phyloP scores from a whole-genome alignment of 148 eudicot genomes.

The Suaeda aralocaspica region DNA sequence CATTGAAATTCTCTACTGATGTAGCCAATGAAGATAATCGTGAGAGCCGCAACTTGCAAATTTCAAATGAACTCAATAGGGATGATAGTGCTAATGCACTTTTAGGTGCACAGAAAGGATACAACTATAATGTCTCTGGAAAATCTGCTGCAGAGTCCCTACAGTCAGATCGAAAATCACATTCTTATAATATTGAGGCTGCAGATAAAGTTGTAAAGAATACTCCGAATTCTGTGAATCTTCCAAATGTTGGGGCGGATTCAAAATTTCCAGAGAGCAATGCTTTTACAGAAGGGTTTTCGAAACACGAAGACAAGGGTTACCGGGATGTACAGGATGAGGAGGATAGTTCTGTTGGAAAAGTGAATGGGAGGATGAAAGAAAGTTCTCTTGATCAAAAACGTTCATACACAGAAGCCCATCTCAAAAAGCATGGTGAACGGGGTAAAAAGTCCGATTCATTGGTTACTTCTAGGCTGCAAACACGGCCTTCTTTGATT shows the following conservation, averaged over 20 bases:
- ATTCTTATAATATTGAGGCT: conserved; percentile 34
- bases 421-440: conserved; percentile 38
- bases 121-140: conserved; percentile 29
- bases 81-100: conserved; percentile 32
- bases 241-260: conserved; percentile 32
- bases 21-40: conserved; percentile 36
- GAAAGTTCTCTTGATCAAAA: conserved; percentile 37
- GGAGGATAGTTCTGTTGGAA: conserved; percentile 39
- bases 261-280: conserved; percentile 36
- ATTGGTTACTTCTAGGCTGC: conserved; percentile 32
- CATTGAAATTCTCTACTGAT: conserved; percentile 37
- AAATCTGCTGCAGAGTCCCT: conserved; percentile 41
- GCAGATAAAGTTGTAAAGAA: conserved; percentile 42
- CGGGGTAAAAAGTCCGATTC: conserved; percentile 33
- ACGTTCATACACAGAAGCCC: conserved; percentile 26
- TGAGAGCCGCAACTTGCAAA: conserved; percentile 33
- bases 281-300: conserved; percentile 30
- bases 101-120: conserved; percentile 33
- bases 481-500: conserved; percentile 28
- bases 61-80: conserved; percentile 24
- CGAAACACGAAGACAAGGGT: conserved; percentile 36
- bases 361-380: conserved; percentile 33
- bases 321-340: conserved; percentile 38
- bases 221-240: conserved; percentile 33
- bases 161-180: conserved; percentile 42